Percentiles rank a stretch among this genome's conserved stretches.
phyloP scores from a whole-genome alignment of 768 basidiomycete genomes.

The Paxillus rubicundulus region DNA sequence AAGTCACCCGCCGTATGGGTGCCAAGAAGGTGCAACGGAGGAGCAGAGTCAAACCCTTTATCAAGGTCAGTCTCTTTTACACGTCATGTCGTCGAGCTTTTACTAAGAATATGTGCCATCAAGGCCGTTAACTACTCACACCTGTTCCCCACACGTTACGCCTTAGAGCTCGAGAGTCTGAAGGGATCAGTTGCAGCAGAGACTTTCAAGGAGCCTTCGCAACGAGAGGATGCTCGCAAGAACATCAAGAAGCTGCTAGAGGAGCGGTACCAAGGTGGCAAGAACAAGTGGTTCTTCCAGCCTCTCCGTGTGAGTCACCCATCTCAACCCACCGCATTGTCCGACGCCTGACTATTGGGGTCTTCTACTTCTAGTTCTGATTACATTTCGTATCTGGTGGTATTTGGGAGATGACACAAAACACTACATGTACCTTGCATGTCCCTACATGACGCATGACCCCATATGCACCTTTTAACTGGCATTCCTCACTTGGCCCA shows the following conservation, averaged over 20 bases:
- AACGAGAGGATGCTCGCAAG: conserved; percentile 95
- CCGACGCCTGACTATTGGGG: conserved; percentile 4
- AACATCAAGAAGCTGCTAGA: conserved; percentile 94
- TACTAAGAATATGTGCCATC: neutral
- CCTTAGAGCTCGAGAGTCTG: conserved; percentile 91
- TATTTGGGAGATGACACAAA: conserved; percentile 28
- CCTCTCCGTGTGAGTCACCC: conserved; percentile 63
- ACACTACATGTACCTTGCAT: conserved; percentile 40
- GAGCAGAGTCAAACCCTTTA: conserved; percentile 99
- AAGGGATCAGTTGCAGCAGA: conserved; percentile 84
- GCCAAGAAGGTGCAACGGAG: conserved; percentile 89
- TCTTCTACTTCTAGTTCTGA: conserved; percentile 33
- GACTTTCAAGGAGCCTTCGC: conserved; percentile 96
- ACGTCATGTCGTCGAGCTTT: neutral
- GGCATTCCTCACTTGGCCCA: neutral
- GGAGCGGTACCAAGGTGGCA: conserved; percentile 89
- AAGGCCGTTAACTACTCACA: conserved; percentile 98
- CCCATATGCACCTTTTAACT: conserved; percentile 17
- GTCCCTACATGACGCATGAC: conserved; percentile 28
- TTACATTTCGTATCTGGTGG: conserved; percentile 11
- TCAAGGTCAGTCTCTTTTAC: conserved; percentile 69
- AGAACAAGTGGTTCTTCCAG: conserved; percentile 99
- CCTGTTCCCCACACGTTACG: conserved; percentile 98
- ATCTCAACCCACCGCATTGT: neutral
- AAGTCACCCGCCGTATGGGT: conserved; percentile 97